Conservation (phyloP, 495 filamentous ascomycete genomes). For the Acidomyces sp. region DNA sequence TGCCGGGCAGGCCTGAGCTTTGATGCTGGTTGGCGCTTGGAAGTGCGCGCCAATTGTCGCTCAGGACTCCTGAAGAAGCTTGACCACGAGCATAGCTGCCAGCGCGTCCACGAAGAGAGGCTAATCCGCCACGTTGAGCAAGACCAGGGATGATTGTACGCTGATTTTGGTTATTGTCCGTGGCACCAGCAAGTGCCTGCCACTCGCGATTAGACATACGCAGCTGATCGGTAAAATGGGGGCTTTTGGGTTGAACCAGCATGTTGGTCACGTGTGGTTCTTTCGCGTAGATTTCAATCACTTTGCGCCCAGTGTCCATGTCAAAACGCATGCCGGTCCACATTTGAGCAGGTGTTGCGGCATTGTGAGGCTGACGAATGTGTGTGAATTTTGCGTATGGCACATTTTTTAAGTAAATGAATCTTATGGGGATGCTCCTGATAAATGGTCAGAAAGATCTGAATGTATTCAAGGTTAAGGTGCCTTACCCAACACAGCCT, state of each 20-base stretch:
- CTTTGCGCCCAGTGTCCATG: constrained; percentile 1
- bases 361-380: constrained; percentile 1
- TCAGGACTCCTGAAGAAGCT: not conserved
- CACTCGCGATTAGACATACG: not conserved
- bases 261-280: constrained; percentile 9
- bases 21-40: too few species aligned
- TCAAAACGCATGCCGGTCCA: constrained; percentile 15
- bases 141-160: not conserved
- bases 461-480: not conserved
- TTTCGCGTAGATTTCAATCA: constrained; percentile 6
- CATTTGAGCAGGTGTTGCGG: constrained; percentile 9
- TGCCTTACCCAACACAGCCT: constrained; percentile 1
- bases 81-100: not conserved
- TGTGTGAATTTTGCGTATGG: constrained; percentile 2
- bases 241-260: not conserved
- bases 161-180: not conserved
- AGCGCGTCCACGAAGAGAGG: not conserved
- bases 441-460: not conserved
- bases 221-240: not conserved
- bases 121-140: not conserved
- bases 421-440: constrained; percentile 11
- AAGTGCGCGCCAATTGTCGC: too few species aligned
- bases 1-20: too few species aligned
- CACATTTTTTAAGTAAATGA: constrained; percentile 13
- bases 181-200: not conserved